Evolutionary conservation across 1,284 basidiomycete species (phyloP), one percentile per base, ranked within the genome.

Genomic region (Marasmius sp.): DNA sequence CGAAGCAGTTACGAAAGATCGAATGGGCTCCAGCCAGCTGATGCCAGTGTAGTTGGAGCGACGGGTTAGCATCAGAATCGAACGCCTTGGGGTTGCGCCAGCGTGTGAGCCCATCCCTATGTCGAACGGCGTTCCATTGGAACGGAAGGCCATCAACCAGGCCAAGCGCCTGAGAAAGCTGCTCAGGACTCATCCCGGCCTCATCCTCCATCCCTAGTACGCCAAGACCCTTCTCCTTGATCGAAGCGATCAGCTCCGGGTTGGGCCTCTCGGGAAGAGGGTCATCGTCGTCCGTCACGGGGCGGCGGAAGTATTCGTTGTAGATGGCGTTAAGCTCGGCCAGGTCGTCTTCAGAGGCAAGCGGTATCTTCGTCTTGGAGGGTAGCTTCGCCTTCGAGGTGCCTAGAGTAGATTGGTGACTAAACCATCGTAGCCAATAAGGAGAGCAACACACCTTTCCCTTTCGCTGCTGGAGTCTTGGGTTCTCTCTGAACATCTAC

Each of bases 21-120:
- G 70, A 65, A 54, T 72, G 70, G 8, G 72, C 53, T 14, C 72
- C 73, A 9, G 67, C 68, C 0, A 75, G 56, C 54, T 76, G 74
- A 53, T 76, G 74, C 71, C 70, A 74, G 47, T 73, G 71, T 0
- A 75, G 53, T 41, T 1, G 6, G 2, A 49, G 64, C 6, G 67
- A 48, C 1, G 59, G 11, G 6, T 45, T n/a, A 3, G 61, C 54
- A 20, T 51, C n/a, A 8, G 48, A 20, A n/a, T 36, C 20, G 41
- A 54, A 59, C 6, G 33, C 36, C 7, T 50, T 3, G 3, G 57
- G 34, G 3, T 61, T 47, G 7, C 66, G 58, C 70, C 71, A 74
- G 5, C 64, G 27, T 14, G 61, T 68, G 1, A 65, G 2, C 0
- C 71, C 69, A 1, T 22, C 60, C 0, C 16, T 14, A 48, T 72